These are phyloP conservation scores for Teratosphaeria viscida DNA, from an alignment of 2,329 filamentous ascomycete species.

Conservation along the genomic window DNA sequence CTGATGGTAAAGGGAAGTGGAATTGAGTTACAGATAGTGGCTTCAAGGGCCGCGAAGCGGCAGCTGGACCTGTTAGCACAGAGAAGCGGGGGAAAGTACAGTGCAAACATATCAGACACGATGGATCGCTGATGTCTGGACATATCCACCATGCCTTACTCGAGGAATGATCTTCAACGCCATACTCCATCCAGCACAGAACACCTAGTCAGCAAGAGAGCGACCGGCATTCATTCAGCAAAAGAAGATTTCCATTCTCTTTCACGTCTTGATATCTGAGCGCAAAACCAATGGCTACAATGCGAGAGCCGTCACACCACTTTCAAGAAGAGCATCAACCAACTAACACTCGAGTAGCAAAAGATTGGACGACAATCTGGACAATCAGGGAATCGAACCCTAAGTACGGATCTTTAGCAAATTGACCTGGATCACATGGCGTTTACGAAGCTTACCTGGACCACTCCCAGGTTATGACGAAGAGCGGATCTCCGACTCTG, in stretches of 20 bases:
- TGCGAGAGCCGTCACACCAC: too few species aligned
- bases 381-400: background rate
- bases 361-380: background rate
- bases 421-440: too few species aligned
- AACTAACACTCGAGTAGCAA: background rate
- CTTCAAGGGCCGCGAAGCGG: background rate
- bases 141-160: background rate
- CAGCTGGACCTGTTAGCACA: background rate
- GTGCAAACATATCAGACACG: background rate
- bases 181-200: background rate
- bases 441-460: background rate
- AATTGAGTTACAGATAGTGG: background rate
- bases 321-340: too few species aligned
- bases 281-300: too few species aligned
- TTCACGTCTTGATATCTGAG: too few species aligned
- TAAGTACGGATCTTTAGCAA: too few species aligned
- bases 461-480: background rate
- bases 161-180: background rate
- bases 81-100: background rate
- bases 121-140: background rate
- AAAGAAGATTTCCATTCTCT: background rate
- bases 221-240: background rate
- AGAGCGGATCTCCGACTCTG: background rate
- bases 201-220: background rate
- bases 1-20: conserved; percentile 1